Evolutionary conservation across 2,329 filamentous ascomycete species (phyloP).

Genomic region (Aaosphaeria arxii): DNA sequence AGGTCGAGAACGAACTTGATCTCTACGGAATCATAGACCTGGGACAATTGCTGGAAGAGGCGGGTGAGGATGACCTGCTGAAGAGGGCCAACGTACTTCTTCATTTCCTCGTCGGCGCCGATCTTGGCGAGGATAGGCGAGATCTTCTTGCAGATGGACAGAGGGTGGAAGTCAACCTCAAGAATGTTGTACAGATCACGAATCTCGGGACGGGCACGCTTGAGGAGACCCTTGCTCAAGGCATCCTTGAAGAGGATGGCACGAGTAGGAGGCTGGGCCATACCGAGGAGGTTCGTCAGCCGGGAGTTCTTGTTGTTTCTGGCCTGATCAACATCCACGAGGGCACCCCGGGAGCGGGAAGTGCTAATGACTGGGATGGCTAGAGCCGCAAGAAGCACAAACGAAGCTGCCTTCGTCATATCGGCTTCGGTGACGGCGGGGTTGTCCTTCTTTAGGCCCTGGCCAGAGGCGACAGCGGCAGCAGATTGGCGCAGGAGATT

Average conservation of each 20-base stretch:
- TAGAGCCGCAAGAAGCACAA: conserved; percentile 89
- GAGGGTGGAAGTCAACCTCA: conserved; percentile 97
- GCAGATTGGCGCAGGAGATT: conserved; percentile 91
- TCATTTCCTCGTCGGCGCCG: conserved; percentile 90
- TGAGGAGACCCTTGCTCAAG: conserved; percentile 88
- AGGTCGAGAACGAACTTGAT: conserved; percentile 90
- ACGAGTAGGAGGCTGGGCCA: conserved; percentile 85
- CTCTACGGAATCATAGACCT: conserved; percentile 98
- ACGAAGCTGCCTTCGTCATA: conserved; percentile 90
- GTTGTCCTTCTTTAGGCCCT: conserved; percentile 91
- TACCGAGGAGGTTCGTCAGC: conserved; percentile 91
- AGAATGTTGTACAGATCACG: conserved; percentile 97
- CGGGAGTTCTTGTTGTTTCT: conserved; percentile 99
- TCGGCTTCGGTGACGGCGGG: conserved; percentile 85
- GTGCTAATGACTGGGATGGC: conserved; percentile 99
- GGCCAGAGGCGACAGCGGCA: conserved; percentile 75
- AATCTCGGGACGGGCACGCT: conserved; percentile 90
- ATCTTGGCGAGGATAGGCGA: conserved; percentile 94
- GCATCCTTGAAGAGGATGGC: conserved; percentile 92
- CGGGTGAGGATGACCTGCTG: conserved; percentile 98
- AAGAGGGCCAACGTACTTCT: conserved; percentile 90
- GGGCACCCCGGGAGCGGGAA: conserved; percentile 87
- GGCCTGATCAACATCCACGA: conserved; percentile 95
- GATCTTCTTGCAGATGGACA: conserved; percentile 99
- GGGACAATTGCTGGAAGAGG: conserved; percentile 97